phyloP scores from a whole-genome alignment of 495 filamentous ascomycete genomes.

The Chaetomidium leptoderma region DNA sequence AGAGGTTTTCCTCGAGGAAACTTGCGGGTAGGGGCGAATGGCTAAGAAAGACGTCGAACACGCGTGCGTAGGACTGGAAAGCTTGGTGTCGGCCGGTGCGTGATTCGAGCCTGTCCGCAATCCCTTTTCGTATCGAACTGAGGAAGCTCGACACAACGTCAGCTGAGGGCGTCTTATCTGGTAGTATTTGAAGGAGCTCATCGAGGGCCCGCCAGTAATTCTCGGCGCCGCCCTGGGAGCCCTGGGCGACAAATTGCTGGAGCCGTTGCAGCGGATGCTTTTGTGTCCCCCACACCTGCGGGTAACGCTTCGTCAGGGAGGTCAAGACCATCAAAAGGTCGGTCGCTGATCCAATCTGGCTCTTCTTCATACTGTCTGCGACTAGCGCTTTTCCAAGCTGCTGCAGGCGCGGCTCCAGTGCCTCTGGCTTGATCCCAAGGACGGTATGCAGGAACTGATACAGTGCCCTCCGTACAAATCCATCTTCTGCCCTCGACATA shows the following conservation, averaged over 20 bases:
- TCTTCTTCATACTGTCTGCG: slow-evolving; percentile 59
- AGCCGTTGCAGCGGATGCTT: slow-evolving; percentile 60
- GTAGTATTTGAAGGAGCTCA: slow-evolving; percentile 56
- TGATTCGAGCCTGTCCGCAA: slow-evolving; percentile 69
- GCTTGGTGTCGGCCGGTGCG: slow-evolving; percentile 59
- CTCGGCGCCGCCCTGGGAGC: slow-evolving; percentile 66
- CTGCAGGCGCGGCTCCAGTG: slow-evolving; percentile 50
- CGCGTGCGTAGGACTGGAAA: slow-evolving; percentile 68
- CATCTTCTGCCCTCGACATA: slow-evolving; percentile 62
- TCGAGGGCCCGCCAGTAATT: slow-evolving; percentile 68
- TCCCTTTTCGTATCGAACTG: slow-evolving; percentile 60
- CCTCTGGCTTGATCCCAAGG: slow-evolving; percentile 53
- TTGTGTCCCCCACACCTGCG: slow-evolving; percentile 71
- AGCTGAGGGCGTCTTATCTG: slow-evolving; percentile 47
- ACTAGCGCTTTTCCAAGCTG: slow-evolving; percentile 62
- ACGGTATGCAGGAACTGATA: slow-evolving; percentile 62
- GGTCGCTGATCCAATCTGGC: slow-evolving; percentile 67
- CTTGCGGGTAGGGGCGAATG: slow-evolving; percentile 19
- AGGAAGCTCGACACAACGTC: slow-evolving; percentile 54
- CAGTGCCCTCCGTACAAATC: slow-evolving; percentile 63
- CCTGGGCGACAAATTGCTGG: slow-evolving; percentile 70
- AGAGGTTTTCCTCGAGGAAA: slow-evolving; percentile 44
- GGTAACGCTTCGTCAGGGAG: slow-evolving; percentile 55
- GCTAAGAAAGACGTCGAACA: slow-evolving; percentile 50
- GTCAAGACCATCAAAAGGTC: slow-evolving; percentile 63